Evolutionary conservation across 2,329 filamentous ascomycete species (phyloP).

Genomic region (Talaromyces rugulosus): DNA sequence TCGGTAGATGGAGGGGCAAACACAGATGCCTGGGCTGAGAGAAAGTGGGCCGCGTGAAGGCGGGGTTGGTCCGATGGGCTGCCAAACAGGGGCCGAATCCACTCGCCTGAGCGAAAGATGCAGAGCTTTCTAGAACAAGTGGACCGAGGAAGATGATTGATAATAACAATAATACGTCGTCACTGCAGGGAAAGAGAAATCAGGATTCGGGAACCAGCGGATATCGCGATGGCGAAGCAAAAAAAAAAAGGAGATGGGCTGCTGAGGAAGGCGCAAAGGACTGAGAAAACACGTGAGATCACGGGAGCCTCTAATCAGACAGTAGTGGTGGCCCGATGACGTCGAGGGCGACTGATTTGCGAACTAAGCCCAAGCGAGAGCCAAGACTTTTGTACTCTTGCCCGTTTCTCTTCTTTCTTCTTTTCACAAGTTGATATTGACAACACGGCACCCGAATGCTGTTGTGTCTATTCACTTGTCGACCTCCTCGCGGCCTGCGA

Average conservation of each 20-base stretch:
- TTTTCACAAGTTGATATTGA: not conserved
- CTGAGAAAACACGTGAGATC: conserved; percentile 6
- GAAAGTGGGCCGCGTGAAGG: not conserved
- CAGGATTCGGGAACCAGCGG: not conserved
- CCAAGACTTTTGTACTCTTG: not conserved
- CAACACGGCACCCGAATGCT: too few relatives aligned
- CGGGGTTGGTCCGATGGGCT: not conserved
- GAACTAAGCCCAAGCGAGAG: not conserved
- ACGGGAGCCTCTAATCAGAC: not conserved
- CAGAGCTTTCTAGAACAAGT: not conserved
- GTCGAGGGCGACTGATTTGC: not conserved
- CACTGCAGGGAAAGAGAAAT: not conserved
- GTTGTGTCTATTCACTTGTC: not conserved
- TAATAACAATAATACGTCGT: not conserved
- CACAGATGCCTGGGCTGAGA: not conserved
- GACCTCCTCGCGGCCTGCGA: not conserved
- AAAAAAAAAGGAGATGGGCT: not conserved
- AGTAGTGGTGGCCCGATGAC: not conserved
- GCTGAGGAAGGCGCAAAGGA: not conserved
- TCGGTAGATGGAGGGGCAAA: conserved; percentile 9
- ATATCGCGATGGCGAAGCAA: not conserved
- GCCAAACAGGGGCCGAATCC: not conserved
- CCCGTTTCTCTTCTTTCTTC: not conserved
- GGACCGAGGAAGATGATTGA: not conserved
- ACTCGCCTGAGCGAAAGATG: not conserved